phyloP scores from a whole-genome alignment of 75 land plant genomes.

The Pinus albicaulis region DNA sequence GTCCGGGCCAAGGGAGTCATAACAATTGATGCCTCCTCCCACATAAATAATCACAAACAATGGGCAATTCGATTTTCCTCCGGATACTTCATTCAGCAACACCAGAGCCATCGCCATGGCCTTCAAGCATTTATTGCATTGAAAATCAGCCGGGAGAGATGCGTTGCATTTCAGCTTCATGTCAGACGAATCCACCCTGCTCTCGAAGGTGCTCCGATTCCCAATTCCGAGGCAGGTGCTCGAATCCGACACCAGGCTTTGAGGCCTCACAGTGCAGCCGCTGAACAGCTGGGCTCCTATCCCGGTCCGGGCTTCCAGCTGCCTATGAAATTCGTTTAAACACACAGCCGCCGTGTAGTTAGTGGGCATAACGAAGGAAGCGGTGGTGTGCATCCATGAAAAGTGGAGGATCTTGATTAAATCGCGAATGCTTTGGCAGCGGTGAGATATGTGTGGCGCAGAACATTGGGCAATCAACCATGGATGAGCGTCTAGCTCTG shows the following conservation, averaged over 20 bases:
- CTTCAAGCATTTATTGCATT: neutral
- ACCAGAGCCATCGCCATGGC: neutral
- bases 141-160: neutral
- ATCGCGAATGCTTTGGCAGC: neutral
- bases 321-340: neutral
- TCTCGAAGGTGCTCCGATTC: neutral
- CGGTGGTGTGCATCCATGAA: conserved; percentile 1
- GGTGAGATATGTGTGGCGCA: neutral
- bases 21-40: conserved; percentile 3
- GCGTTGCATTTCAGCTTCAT: neutral
- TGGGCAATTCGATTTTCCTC: neutral
- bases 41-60: neutral
- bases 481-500: neutral
- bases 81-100: neutral
- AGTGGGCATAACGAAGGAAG: neutral
- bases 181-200: neutral
- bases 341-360: neutral
- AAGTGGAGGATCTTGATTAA: conserved; percentile 4
- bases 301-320: neutral
- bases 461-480: neutral
- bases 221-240: neutral
- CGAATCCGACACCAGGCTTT: neutral
- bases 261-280: neutral
- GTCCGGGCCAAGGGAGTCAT: neutral
- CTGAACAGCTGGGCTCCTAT: neutral